phyloP scores from a whole-genome alignment of 108 stramenopile genomes.

The Cyclotella baltica region DNA sequence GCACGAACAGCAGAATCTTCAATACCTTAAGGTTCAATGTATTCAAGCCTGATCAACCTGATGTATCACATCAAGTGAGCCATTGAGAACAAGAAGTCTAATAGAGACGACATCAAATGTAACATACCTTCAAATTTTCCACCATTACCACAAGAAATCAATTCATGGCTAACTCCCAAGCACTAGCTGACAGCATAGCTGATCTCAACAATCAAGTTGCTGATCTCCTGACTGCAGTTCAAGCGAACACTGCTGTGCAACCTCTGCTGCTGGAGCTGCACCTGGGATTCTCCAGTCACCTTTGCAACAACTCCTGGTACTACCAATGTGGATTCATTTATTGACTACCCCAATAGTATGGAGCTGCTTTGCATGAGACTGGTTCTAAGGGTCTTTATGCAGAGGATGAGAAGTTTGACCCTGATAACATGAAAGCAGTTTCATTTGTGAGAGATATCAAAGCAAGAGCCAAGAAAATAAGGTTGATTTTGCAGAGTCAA shows the following conservation, averaged over 20 bases:
- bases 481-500: neutral
- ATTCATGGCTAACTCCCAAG: too few species aligned
- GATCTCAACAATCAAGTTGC: too few species aligned
- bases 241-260: too few species aligned
- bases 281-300: neutral
- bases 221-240: too few species aligned
- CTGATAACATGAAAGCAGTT: neutral
- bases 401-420: constrained; percentile 2
- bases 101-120: neutral
- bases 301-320: constrained; percentile 3
- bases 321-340: neutral
- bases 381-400: neutral
- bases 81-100: neutral
- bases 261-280: neutral
- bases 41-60: constrained; percentile 11
- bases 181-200: too few species aligned
- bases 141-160: too few species aligned
- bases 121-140: neutral
- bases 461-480: neutral
- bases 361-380: neutral
- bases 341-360: neutral
- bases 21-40: constrained; percentile 1
- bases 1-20: neutral
- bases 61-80: neutral
- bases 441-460: neutral